phyloP scores from a whole-genome alignment of 208 protist species.

The Trypanosoma scelopori region DNA sequence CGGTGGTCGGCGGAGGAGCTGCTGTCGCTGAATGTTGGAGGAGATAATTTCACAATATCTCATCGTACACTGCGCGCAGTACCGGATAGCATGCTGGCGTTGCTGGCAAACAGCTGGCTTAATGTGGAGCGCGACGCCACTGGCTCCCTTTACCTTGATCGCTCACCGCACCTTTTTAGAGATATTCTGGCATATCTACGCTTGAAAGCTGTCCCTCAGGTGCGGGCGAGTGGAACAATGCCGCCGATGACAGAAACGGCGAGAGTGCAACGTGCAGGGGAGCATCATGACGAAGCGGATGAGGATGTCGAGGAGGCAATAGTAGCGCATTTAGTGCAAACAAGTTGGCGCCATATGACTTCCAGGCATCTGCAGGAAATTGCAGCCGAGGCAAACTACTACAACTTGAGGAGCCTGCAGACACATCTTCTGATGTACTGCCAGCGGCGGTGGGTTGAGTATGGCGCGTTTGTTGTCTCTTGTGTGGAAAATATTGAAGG shows the following conservation, averaged over 20 bases:
- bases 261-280: not conserved
- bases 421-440: not conserved
- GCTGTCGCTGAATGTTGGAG: slow-evolving; percentile 10
- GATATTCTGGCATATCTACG: slow-evolving; percentile 11
- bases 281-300: not conserved
- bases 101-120: not conserved
- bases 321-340: slow-evolving; percentile 1
- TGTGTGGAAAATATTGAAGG: not conserved
- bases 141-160: slow-evolving; percentile 8
- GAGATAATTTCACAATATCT: not conserved
- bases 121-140: slow-evolving; percentile 1
- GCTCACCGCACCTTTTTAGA: slow-evolving; percentile 13
- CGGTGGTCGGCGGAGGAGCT: not conserved
- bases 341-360: slow-evolving; percentile 9
- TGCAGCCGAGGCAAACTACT: slow-evolving; percentile 16
- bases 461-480: slow-evolving; percentile 11
- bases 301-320: not conserved
- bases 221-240: not conserved
- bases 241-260: no score
- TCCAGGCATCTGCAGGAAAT: not conserved
- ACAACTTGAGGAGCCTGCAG: slow-evolving; percentile 10
- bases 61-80: slow-evolving; percentile 5
- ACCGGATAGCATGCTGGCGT: slow-evolving; percentile 11
- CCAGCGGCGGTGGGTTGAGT: slow-evolving; percentile 12
- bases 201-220: not conserved